Base-by-base conservation (phyloP, 345 rosid genomes). In the Bretschneidera sinensis region DNA sequence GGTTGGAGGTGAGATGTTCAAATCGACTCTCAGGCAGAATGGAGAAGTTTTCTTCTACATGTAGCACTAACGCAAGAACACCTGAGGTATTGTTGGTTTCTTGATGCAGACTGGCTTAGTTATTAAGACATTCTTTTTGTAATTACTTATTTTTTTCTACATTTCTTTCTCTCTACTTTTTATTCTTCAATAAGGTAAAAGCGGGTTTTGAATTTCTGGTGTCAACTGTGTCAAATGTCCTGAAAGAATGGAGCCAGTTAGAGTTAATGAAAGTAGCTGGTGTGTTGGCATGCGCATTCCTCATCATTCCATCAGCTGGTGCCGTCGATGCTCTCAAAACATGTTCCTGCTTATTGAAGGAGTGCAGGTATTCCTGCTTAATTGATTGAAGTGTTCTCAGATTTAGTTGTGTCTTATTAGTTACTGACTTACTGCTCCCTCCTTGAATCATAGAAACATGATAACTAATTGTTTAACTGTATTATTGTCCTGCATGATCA, bases 281-380 rank as follows among this genome's bases (percentile, higher is more conserved):
- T 48, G 48, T 87, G 59, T 47, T 89, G 51, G 90, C 90, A 0
- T 83, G 89, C 66, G 65, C 76, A 10, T 70, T 85, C 43, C 75
- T 92, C 71, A 47, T 86, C 19, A 80, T 83, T 73, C 98, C 98
- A 47, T 87, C 97, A 57, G 97, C 96, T 15, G 81, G 76, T 17
- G 98, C 97, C 10, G 88, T 79, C 63, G 98, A 92, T 73, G 92
- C 98, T 18, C 91, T 92, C 67, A 92, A 89, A 73, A 92, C 98
- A 31, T 92, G 98, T 62, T 51, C 91, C 48, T 92, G 98, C 81
- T 83, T 92, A 62, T 62, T 92, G 60, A 85, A 82, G 75, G 91
- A 81, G 34, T 92, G 97, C 97, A 87, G 98, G 98, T 92, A 79
- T 58, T 62, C 51, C 16, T 57, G 62, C 43, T 7, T 21, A 21